phyloP scores from a whole-genome alignment of 2,329 filamentous ascomycete species.

The Ceratocystis lukuohia region DNA sequence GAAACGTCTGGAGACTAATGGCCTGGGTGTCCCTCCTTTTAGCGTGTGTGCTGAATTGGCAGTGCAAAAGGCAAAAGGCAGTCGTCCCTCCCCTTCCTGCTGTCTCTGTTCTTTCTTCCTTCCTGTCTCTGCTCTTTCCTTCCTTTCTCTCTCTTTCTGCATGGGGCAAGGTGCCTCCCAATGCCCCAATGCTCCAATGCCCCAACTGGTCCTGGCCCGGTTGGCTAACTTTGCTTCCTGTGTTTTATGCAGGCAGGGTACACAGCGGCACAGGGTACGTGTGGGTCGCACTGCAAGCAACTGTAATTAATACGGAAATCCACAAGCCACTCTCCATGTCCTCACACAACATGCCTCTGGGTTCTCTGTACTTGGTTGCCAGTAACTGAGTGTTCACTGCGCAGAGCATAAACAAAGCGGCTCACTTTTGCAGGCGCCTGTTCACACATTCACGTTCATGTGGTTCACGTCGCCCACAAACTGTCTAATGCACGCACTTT shows the following conservation, averaged over 20 bases:
- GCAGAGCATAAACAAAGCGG: no score
- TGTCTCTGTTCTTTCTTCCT: neutral
- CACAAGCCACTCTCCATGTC: no score
- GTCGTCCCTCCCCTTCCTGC: neutral
- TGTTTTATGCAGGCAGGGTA: neutral
- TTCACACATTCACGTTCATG: neutral
- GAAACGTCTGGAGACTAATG: neutral
- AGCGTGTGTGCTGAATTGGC: neutral
- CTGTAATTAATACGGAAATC: neutral
- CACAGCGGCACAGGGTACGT: neutral
- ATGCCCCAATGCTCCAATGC: no score
- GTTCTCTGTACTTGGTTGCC: no score
- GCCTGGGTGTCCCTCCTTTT: neutral
- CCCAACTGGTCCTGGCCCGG: no score
- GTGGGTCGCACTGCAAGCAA: neutral
- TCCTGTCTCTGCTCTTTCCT: neutral
- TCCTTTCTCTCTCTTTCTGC: neutral
- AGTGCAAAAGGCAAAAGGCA: neutral
- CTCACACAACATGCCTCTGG: no score
- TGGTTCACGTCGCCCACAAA: neutral
- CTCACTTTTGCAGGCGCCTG: neutral
- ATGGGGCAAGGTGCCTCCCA: neutral
- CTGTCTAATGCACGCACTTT: neutral
- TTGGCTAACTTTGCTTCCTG: neutral
- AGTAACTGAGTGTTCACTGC: no score